Conservation (phyloP, 352 stramenopile species). For the Pythium inflatum region DNA sequence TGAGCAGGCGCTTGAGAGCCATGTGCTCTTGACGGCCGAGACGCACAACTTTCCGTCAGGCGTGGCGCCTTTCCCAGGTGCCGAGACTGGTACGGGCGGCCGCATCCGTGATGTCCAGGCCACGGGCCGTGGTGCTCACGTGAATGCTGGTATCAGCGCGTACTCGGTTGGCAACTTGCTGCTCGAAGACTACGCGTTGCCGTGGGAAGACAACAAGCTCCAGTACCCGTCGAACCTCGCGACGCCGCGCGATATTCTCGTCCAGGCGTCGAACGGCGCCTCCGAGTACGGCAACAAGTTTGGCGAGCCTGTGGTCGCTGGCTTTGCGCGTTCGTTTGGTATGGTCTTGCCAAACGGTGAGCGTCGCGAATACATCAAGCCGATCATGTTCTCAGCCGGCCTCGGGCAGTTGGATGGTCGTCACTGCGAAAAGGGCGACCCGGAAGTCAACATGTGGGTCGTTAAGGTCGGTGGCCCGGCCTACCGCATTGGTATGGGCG, state of each 20-base stretch:
- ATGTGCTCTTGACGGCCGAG: conserved; percentile 98
- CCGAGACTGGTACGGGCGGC: conserved; percentile 97
- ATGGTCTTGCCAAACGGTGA: conserved; percentile 95
- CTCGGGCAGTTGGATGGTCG: conserved; percentile 95
- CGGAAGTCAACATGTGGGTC: conserved; percentile 96
- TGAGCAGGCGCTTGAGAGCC: conserved; percentile 81
- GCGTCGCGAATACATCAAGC: conserved; percentile 99
- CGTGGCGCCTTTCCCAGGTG: conserved; percentile 95
- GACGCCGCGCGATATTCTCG: conserved; percentile 94
- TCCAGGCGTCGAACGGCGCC: conserved; percentile 97
- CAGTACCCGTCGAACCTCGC: conserved; percentile 92
- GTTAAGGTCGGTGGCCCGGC: conserved; percentile 98
- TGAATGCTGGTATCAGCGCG: conserved; percentile 91
- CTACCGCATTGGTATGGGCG: conserved; percentile 99
- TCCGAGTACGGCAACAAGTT: conserved; percentile 99
- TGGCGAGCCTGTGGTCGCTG: conserved; percentile 98
- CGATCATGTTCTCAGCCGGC: conserved; percentile 99
- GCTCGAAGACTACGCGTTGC: conserved; percentile 95
- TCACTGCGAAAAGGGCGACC: conserved; percentile 94
- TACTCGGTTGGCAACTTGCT: conserved; percentile 95
- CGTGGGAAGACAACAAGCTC: conserved; percentile 95
- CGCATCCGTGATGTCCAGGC: conserved; percentile 98
- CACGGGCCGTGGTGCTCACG: conserved; percentile 95
- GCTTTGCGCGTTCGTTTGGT: conserved; percentile 98
- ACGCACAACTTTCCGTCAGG: conserved; percentile 99